These are phyloP conservation scores for Geosmithia flava DNA, from an alignment of 2,329 filamentous ascomycete species.

Conservation along the genomic window DNA sequence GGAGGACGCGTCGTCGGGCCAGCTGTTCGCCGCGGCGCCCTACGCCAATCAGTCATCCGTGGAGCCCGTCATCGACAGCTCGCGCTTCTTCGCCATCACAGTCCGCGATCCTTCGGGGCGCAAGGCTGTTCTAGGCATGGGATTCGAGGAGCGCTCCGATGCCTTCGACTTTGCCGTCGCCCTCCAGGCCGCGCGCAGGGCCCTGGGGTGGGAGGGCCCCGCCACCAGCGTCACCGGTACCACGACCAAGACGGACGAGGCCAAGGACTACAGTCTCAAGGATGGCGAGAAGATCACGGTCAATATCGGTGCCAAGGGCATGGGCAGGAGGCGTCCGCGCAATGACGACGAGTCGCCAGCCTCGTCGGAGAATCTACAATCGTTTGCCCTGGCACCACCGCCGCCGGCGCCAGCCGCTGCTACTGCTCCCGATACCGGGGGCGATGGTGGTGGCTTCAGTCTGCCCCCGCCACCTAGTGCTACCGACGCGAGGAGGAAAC, in stretches of 20 bases:
- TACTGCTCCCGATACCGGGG: conserved; percentile 7
- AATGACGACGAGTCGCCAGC: conserved; percentile 8
- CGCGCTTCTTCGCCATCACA: conserved; percentile 72
- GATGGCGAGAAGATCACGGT: conserved; percentile 84
- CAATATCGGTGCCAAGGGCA: conserved; percentile 48
- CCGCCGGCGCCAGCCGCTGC: conserved; percentile 28
- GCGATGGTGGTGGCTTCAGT: conserved; percentile 29
- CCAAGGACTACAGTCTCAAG: conserved; percentile 70
- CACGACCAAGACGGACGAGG: conserved; percentile 12
- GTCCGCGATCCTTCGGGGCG: conserved; percentile 64
- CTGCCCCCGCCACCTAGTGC: conserved; percentile 57
- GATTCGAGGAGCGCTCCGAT: conserved; percentile 76
- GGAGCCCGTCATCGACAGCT: conserved; percentile 67
- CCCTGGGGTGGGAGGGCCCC: conserved; percentile 45
- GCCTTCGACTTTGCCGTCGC: conserved; percentile 78
- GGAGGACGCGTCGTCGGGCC: conserved; percentile 59
- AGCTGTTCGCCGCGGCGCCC: conserved; percentile 74
- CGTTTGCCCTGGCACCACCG: conserved; percentile 67
- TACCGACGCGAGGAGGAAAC: conserved; percentile 46
- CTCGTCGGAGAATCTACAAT: conserved; percentile 22
- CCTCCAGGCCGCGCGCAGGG: conserved; percentile 65
- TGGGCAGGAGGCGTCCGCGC: conserved; percentile 32
- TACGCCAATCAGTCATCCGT: conserved; percentile 56
- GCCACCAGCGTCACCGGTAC: background rate
- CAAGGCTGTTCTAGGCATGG: conserved; percentile 71